These are phyloP conservation scores for Ilyonectria mors-panacis DNA, from an alignment of 2,329 filamentous ascomycete species.

Conservation along the genomic window DNA sequence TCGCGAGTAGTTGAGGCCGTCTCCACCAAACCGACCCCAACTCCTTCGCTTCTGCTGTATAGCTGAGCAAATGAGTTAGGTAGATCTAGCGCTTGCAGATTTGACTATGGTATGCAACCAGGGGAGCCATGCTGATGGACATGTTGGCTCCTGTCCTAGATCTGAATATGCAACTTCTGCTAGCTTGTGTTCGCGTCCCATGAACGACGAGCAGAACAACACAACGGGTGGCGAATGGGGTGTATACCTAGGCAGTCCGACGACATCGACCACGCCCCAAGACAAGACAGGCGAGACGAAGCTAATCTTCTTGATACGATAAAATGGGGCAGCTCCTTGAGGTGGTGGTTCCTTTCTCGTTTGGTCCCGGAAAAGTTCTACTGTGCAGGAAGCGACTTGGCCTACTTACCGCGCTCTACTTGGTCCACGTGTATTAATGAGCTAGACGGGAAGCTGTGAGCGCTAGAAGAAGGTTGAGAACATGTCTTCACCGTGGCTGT, in stretches of 20 bases:
- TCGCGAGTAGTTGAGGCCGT: not conserved
- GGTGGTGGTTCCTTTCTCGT: conserved; percentile 9
- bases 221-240: conserved; percentile 4
- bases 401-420: conserved; percentile 2
- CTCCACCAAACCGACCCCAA: not conserved
- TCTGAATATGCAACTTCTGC: conserved; percentile 1
- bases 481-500: conserved; percentile 13
- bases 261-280: conserved; percentile 11
- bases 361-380: conserved; percentile 4
- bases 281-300: conserved; percentile 3
- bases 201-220: conserved; percentile 7
- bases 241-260: conserved; percentile 13
- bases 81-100: conserved; percentile 8
- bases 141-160: conserved; percentile 7
- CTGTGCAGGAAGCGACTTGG: not conserved
- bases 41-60: not conserved
- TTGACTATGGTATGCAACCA: conserved; percentile 9
- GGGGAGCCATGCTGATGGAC: conserved; percentile 8
- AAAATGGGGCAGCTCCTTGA: conserved; percentile 11
- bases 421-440: conserved; percentile 18
- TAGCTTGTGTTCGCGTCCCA: not conserved
- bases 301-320: conserved; percentile 28
- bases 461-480: not conserved
- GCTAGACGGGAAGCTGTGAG: conserved; percentile 2
- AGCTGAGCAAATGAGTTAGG: not conserved